Base-by-base conservation (phyloP, 352 stramenopile genomes). In the Phytophthora rubi region DNA sequence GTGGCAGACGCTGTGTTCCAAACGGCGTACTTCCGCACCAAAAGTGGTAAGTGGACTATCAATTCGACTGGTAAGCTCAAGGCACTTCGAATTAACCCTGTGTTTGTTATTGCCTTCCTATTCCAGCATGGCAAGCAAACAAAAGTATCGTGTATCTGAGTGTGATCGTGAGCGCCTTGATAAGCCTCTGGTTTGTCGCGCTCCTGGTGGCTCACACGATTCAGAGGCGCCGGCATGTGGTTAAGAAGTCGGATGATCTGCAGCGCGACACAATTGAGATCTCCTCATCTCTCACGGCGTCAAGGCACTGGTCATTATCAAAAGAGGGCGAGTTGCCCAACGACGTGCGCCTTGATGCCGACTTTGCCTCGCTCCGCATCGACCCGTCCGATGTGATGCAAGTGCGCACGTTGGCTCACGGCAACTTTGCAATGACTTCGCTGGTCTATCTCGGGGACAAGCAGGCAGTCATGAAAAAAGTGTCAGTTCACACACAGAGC, bases 381-480 rank as follows among this genome's bases (percentile, higher is more conserved):
- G 75, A 82, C n/a, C 56, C 71, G 53, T 70, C 70, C 39, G 71
- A 82, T 37, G 57, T 82, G 21, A 77, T 82, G 75, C 75, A 79
- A 60, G 64, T 82, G 39, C 75, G 75, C 10, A 75, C 71, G 8
- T 44, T 82, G 21, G 64, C 75, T 21, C 71, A 82, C 26, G 71
- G 75, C 33, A 68, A 42, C 9, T 82, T 82, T 59, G 75, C 75
- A 7, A 78, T 82, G 57, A 71, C 62, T 23, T 77, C 73, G 12
- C 58, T 82, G 3, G 75, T 80, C 2, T 57, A 82, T 53, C 65
- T 79, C 26, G 71, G 75, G 4, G 64, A 82, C 45, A 79, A 80
- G 51, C 73, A 77, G 58, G 71, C 71, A 23, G 71, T 82, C 53
- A 75, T 82, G 68, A 82, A 82, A 56, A 76, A 77, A 30, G 53